Evolutionary conservation across 345 rosid species (phyloP).

Genomic region (Acer campestre): DNA sequence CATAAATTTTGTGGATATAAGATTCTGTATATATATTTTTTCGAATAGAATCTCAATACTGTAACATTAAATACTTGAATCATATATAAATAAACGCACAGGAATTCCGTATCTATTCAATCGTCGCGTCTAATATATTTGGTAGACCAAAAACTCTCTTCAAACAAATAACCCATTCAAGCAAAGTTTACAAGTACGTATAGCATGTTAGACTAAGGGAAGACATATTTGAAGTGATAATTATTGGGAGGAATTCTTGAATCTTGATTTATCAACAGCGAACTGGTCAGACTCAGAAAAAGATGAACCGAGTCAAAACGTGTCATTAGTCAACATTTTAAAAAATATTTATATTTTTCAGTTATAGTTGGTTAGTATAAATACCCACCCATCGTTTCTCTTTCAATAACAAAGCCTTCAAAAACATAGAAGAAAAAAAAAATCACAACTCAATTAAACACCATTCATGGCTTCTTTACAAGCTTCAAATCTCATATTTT

Average conservation of each 20-base stretch:
- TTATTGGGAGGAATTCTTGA: too few relatives aligned
- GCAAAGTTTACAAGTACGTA: neutral
- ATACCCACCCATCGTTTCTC: neutral
- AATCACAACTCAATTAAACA: too few relatives aligned
- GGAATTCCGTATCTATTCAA: too few relatives aligned
- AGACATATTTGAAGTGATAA: neutral
- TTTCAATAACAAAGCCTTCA: neutral
- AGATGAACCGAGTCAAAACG: neutral
- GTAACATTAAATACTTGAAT: too few relatives aligned
- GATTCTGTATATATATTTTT: too few relatives aligned
- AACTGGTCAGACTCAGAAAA: neutral
- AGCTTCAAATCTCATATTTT: constrained; percentile 35
- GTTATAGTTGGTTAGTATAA: neutral
- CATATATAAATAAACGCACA: too few relatives aligned
- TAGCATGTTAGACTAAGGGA: neutral
- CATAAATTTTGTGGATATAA: too few relatives aligned
- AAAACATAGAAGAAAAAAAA: neutral
- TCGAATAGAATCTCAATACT: too few relatives aligned
- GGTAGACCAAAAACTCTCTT: too few relatives aligned
- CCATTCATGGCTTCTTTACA: constrained; percentile 46
- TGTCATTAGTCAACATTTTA: neutral
- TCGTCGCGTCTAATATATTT: too few relatives aligned
- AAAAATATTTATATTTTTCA: neutral
- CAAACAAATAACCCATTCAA: neutral
- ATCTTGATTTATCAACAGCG: neutral